Conservation (phyloP, 257 asterid genomes). For the Solanum neorickii region DNA sequence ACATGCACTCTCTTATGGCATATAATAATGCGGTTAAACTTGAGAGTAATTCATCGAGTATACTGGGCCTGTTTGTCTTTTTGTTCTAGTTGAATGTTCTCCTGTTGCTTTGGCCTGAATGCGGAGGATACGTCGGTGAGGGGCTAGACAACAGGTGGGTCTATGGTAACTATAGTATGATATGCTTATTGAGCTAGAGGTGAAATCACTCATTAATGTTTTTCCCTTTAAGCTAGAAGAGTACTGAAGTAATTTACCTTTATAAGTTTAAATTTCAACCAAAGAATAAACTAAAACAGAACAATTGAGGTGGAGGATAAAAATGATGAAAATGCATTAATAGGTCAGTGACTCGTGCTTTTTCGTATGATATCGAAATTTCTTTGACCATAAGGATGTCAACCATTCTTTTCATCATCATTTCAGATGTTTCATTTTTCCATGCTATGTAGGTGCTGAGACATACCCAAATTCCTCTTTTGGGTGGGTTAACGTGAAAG, state of each 20-base stretch:
- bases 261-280: not conserved
- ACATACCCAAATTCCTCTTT: conserved; percentile 33
- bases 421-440: not conserved
- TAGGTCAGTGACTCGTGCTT: not conserved
- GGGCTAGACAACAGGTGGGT: not conserved
- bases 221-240: not conserved
- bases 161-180: not conserved
- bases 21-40: not conserved
- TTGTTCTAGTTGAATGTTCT: not conserved
- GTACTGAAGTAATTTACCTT: not conserved
- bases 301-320: not conserved
- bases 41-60: not conserved
- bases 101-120: not conserved
- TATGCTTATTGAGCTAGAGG: not conserved
- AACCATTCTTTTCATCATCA: not conserved
- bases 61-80: not conserved
- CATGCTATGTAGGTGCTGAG: conserved; percentile 41
- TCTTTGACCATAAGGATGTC: not conserved
- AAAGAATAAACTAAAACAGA: not conserved
- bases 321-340: not conserved
- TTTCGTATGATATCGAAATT: not conserved
- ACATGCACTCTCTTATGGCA: not conserved
- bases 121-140: not conserved
- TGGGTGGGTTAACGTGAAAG: conserved; percentile 66
- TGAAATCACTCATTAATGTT: not conserved